Evolutionary conservation across 139 green algal species (phyloP).

Genomic region (Chlorella sp.): DNA sequence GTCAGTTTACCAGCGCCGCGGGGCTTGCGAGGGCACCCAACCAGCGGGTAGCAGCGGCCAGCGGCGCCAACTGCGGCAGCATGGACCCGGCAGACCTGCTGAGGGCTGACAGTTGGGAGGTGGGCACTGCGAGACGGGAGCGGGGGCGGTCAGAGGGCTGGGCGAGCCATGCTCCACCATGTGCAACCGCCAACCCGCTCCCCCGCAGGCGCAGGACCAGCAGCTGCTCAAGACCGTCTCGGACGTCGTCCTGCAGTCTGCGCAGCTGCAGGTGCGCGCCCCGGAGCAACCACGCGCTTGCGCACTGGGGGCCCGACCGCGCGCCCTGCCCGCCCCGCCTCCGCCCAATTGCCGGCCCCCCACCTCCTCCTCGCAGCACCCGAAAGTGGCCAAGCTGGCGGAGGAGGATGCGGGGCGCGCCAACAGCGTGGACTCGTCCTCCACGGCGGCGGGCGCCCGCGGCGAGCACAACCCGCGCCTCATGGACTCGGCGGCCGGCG

Average conservation of each 20-base stretch:
- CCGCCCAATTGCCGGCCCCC: not conserved
- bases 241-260: slow-evolving; percentile 11
- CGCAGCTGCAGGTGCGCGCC: not conserved
- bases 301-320: too few species aligned
- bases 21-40: too few species aligned
- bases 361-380: not conserved
- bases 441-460: slow-evolving; percentile 7
- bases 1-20: too few species aligned
- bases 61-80: not conserved
- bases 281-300: not conserved
- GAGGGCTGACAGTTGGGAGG: slow-evolving; percentile 27
- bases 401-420: slow-evolving; percentile 8
- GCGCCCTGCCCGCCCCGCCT: not conserved
- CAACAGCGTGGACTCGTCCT: slow-evolving; percentile 24
- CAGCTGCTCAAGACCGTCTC: slow-evolving; percentile 22
- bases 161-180: not conserved
- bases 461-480: not conserved
- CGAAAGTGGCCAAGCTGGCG: not conserved
- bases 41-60: not conserved
- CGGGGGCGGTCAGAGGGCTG: not conserved
- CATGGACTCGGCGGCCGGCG: not conserved
- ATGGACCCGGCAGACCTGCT: not conserved
- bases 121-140: not conserved
- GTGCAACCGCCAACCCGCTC: not conserved
- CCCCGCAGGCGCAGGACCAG: slow-evolving; percentile 3